Evolutionary conservation across 116 monocot species (phyloP).

Genomic region (Phalaenopsis hybrid): DNA sequence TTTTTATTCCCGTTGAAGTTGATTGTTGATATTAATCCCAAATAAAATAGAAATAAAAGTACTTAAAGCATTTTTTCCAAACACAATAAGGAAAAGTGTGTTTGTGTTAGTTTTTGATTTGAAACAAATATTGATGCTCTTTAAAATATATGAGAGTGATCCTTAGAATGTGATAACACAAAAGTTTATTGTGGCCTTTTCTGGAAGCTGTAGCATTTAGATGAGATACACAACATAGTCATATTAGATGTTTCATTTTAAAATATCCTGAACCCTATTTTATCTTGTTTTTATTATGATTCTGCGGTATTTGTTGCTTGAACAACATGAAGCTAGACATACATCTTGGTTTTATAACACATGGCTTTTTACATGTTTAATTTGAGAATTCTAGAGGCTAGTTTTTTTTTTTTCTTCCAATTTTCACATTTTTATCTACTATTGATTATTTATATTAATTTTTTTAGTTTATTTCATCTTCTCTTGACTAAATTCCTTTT

Average conservation of each 20-base stretch:
- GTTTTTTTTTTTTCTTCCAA: not conserved
- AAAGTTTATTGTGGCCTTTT: not conserved
- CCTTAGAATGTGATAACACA: not conserved
- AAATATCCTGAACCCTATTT: not conserved
- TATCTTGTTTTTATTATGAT: not conserved
- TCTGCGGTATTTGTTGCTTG: not conserved
- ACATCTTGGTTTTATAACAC: not conserved
- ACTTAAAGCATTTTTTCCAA: not conserved
- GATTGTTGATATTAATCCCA: too few species aligned
- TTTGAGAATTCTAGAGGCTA: not conserved
- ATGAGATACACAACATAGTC: not conserved
- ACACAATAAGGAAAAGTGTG: not conserved
- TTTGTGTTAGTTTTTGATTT: not conserved
- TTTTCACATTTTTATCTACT: not conserved
- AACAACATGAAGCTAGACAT: not conserved
- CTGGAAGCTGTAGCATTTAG: not conserved
- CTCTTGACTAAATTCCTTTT: not conserved
- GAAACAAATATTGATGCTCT: not conserved
- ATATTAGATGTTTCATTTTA: not conserved
- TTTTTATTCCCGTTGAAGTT: too few species aligned
- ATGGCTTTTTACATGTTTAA: constrained; percentile 1
- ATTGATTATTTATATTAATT: not conserved
- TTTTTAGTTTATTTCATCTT: not conserved
- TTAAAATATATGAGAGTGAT: not conserved
- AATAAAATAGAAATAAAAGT: not conserved